Evolutionary conservation across 2,329 filamentous ascomycete species (phyloP).

Genomic region (Blastomyces silverae): DNA sequence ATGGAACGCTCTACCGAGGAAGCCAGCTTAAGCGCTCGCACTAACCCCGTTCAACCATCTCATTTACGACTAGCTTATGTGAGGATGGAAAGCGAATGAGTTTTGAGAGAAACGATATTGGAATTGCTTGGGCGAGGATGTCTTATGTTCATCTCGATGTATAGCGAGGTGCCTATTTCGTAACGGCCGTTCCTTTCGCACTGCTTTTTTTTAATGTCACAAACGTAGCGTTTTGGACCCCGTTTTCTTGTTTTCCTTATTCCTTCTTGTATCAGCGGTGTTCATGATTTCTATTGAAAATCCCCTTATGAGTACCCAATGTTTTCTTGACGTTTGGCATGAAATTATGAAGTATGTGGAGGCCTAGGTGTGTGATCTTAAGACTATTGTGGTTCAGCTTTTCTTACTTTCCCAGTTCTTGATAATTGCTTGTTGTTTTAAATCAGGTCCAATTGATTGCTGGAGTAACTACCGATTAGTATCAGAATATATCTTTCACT

Average conservation of each 20-base stretch:
- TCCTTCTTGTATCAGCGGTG: not conserved
- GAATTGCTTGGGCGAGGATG: not conserved
- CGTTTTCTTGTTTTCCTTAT: not conserved
- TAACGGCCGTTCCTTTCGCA: too few species aligned
- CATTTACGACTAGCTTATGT: not conserved
- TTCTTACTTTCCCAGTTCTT: not conserved
- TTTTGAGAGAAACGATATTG: not conserved
- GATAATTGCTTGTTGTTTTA: not conserved
- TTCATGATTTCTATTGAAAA: not conserved
- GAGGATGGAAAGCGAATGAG: not conserved
- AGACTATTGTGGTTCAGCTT: not conserved
- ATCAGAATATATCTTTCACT: too few species aligned
- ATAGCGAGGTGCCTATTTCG: not conserved
- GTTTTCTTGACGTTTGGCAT: not conserved
- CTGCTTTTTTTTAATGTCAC: too few species aligned
- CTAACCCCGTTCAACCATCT: not conserved
- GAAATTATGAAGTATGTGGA: not conserved
- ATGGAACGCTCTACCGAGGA: conserved; percentile 14
- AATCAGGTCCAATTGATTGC: not conserved
- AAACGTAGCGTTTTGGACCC: not conserved
- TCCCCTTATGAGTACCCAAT: not conserved
- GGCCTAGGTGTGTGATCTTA: not conserved
- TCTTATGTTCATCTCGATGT: not conserved
- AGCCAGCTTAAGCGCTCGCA: not conserved
- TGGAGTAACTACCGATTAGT: too few species aligned